phyloP scores from a whole-genome alignment of 202 grass and related monocot genomes.

The Digitaria exilis region DNA sequence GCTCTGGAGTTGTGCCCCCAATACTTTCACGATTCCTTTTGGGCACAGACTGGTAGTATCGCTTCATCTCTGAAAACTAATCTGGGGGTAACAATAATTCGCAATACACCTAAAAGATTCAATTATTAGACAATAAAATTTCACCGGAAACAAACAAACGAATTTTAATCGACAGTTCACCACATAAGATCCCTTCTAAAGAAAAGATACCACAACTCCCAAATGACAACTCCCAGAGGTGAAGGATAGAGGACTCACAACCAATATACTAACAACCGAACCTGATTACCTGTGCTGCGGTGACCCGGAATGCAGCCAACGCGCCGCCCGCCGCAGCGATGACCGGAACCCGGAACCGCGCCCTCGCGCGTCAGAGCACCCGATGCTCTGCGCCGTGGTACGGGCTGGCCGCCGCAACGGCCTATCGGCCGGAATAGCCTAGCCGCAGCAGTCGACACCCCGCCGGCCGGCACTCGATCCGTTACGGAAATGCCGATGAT shows the following conservation, averaged over 20 bases:
- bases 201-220: no score
- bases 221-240: not conserved
- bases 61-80: conserved; percentile 10
- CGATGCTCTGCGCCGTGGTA: not conserved
- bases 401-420: not conserved
- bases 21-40: not conserved
- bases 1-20: not conserved
- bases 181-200: no score
- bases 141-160: not conserved
- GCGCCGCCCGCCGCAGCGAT: not conserved
- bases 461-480: not conserved
- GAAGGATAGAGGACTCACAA: not conserved
- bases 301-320: not conserved
- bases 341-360: not conserved
- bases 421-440: not conserved
- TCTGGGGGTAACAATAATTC: not conserved
- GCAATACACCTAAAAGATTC: not conserved
- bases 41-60: not conserved
- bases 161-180: not conserved
- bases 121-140: not conserved
- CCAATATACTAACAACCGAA: not conserved
- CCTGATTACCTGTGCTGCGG: not conserved
- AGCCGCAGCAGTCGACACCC: not conserved
- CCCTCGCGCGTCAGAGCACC: not conserved
- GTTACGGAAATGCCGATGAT: not conserved